Conservation (phyloP, 2,329 filamentous ascomycete genomes). For the Penicillium sp. region DNA sequence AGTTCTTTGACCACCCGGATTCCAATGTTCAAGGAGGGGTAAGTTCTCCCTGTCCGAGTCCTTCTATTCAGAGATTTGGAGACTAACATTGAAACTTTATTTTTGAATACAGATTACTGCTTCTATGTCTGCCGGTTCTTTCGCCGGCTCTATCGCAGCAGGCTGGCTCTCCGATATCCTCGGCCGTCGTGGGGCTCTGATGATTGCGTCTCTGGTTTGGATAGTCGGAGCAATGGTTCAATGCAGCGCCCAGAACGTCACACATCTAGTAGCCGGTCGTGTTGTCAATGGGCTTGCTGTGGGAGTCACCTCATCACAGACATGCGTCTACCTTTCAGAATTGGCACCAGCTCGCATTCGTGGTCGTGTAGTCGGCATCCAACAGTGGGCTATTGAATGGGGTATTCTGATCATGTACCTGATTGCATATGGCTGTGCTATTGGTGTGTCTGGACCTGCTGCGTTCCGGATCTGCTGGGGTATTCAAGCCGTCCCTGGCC, state of each 20-base stretch:
- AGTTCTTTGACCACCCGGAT: slow-evolving; percentile 60
- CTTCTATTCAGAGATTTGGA: too few species aligned
- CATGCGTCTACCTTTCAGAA: slow-evolving; percentile 53
- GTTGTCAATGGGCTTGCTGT: slow-evolving; percentile 42
- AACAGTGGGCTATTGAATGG: slow-evolving; percentile 54
- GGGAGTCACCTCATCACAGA: slow-evolving; percentile 53
- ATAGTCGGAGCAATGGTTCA: slow-evolving; percentile 38
- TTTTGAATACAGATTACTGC: slow-evolving; percentile 68
- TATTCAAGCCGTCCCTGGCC: slow-evolving; percentile 65
- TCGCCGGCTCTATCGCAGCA: slow-evolving; percentile 30
- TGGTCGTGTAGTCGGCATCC: slow-evolving; percentile 52
- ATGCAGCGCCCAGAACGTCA: slow-evolving; percentile 36
- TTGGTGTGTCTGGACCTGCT: slow-evolving; percentile 45
- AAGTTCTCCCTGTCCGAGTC: slow-evolving; percentile 13
- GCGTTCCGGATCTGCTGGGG: slow-evolving; percentile 68
- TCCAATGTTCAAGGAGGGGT: slow-evolving; percentile 47
- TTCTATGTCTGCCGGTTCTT: slow-evolving; percentile 51
- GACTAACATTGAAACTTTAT: not conserved
- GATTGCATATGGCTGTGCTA: slow-evolving; percentile 48
- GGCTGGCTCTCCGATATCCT: slow-evolving; percentile 35
- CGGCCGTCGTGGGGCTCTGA: slow-evolving; percentile 34
- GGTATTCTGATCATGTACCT: slow-evolving; percentile 54
- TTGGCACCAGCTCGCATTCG: slow-evolving; percentile 51
- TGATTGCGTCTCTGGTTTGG: slow-evolving; percentile 36
- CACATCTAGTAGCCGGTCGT: slow-evolving; percentile 34